Evolutionary conservation across 2,329 filamentous ascomycete species (phyloP), one percentile per base, ranked within the genome.

Genomic region (Lasiodiplodia gonubiensis): DNA sequence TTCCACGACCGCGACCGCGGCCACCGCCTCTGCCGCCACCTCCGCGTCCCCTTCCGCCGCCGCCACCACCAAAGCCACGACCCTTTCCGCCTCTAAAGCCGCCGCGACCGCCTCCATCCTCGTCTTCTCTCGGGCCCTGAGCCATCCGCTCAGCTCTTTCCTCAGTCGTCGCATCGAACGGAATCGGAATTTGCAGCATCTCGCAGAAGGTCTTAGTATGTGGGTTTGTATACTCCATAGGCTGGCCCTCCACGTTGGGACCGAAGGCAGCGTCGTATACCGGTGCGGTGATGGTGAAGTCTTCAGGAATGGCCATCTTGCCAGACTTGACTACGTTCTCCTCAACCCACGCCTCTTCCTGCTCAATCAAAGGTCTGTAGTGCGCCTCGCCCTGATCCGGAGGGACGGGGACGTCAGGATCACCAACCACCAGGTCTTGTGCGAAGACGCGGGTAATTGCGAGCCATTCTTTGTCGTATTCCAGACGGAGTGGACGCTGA

Each of bases 401-500:
- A 0, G 90, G 84, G 0, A 86, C 79, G 48, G 79, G 78, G 1
- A 86, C 84, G 8, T 80, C 75, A 5, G 83, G 83, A 70, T 90
- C 83, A 1, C 81, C 79, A 2, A 95, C 83, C 35, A 78, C 74
- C 52, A 83, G 73, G 49, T 88, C 84, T 3, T 83, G 73, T 49
- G 91, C 88, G 74, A 98, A 96, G 8, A 89, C 90, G 51, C 94
- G 91, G 14, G 90, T 94, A 70, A 99, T 97, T 51, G 95, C 91
- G 8, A 99, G 88, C 94, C 94, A 99, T 80, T 99, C 95, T 12
- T 90, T 88, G 77, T 99, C 95, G 76, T 99, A 98, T 57, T 89
- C 82, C 0, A 97, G 84, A 12, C 81, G 83, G 71, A 88, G 86
- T 0, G 88, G 88, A 2, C 82, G 79, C 18, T 73, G 63, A 60